phyloP scores from a whole-genome alignment of 2,329 filamentous ascomycete genomes.

The Cladosporium sp. region DNA sequence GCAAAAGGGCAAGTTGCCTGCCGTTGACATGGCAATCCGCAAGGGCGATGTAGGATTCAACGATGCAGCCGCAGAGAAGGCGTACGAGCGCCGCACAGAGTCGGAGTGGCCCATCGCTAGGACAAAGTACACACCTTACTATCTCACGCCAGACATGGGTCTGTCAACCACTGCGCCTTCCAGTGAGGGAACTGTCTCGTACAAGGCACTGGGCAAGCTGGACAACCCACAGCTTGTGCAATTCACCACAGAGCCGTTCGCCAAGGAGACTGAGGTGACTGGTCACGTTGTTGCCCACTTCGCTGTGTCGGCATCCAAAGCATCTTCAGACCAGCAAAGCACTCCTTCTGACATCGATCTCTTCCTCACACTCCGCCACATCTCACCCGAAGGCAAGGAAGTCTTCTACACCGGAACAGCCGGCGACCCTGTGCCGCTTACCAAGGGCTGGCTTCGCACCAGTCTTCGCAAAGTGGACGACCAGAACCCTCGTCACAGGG shows the following conservation, averaged over 20 bases:
- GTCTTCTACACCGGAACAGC: slow-evolving; percentile 63
- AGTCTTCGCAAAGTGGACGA: slow-evolving; percentile 53
- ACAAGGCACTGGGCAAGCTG: slow-evolving; percentile 56
- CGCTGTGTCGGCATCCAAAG: slow-evolving; percentile 49
- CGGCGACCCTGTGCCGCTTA: slow-evolving; percentile 58
- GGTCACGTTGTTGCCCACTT: slow-evolving; percentile 63
- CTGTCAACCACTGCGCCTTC: slow-evolving; percentile 28
- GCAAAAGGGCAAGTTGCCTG: slow-evolving; percentile 52
- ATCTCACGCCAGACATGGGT: slow-evolving; percentile 48
- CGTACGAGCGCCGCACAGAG: slow-evolving; percentile 54
- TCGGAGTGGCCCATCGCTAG: slow-evolving; percentile 63
- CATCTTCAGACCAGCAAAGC: slow-evolving; percentile 8
- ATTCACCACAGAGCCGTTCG: slow-evolving; percentile 56
- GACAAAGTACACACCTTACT: slow-evolving; percentile 60
- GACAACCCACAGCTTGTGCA: slow-evolving; percentile 50
- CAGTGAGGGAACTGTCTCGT: slow-evolving; percentile 36
- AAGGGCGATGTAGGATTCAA: slow-evolving; percentile 67
- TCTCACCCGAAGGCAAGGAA: slow-evolving; percentile 52
- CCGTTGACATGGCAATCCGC: slow-evolving; percentile 58
- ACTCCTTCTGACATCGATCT: slow-evolving; percentile 57
- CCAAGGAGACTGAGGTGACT: slow-evolving; percentile 64
- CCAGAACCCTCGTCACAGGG: slow-evolving; percentile 48
- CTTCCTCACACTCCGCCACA: slow-evolving; percentile 58
- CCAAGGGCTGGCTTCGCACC: slow-evolving; percentile 61
- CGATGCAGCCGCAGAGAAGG: slow-evolving; percentile 56